Evolutionary conservation across 164 flowering plant genomes (phyloP).

Genomic region (Berberis thunbergii): DNA sequence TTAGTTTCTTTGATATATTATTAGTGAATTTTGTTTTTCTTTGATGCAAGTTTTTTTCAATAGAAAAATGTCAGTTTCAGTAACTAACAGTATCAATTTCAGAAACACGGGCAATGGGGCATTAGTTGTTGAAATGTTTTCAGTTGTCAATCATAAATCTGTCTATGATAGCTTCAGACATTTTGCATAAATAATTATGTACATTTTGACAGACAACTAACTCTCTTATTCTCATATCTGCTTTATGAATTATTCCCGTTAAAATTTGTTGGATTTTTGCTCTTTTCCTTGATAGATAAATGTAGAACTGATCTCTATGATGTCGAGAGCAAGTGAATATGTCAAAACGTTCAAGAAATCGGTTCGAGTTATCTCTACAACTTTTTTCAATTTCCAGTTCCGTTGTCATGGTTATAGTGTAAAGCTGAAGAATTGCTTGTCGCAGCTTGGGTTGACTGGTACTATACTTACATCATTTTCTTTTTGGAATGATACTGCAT

Average conservation of each 20-base stretch:
- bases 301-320: conserved; percentile 46
- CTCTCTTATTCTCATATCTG: background rate
- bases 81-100: background rate
- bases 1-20: too few species aligned
- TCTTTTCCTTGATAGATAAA: conserved; percentile 23
- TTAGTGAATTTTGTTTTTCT: too few species aligned
- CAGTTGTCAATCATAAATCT: background rate
- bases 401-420: too few species aligned
- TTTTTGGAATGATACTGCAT: too few species aligned
- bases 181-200: background rate
- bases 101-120: background rate
- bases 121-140: background rate
- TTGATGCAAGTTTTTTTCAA: too few species aligned
- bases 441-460: too few species aligned
- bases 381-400: too few species aligned
- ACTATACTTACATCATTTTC: too few species aligned
- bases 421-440: too few species aligned
- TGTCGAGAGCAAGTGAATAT: conserved; percentile 39
- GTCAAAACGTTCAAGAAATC: background rate
- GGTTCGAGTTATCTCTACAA: too few species aligned
- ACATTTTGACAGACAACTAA: background rate
- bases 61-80: too few species aligned
- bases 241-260: background rate
- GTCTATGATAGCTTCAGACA: background rate
- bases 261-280: background rate